Evolutionary conservation across 208 protist genomes (phyloP), one percentile per base, ranked within the genome.

Genomic region (Acanthamoeba lenticulata): DNA sequence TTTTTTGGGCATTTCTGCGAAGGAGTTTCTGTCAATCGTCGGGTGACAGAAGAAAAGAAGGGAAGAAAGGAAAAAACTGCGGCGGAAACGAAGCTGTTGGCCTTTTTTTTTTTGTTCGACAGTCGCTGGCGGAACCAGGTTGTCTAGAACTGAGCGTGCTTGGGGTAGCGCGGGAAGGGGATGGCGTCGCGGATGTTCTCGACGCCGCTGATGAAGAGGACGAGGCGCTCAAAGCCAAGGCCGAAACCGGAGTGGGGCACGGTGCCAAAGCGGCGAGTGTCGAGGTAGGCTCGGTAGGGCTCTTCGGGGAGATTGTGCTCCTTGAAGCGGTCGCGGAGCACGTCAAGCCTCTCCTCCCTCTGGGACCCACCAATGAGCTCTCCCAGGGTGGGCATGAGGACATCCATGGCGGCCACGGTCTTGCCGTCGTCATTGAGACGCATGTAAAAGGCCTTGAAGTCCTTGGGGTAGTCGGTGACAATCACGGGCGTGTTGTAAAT

Each of bases 381-480:
- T 29, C 97, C 97, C 3, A 98, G 89, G 3, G 65, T 72, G 0
- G 97, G 97, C 65, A 98, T 94, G 19, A 98, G 90, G 17, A 98
- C 34, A 86, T 98, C 97, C 94, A 98, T 96, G 47, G 95, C 94
- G 7, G 96, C 94, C 4, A 97, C 96, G 4, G 95, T 96, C 55
- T 95, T 90, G 88, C 69, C 38, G 49, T 97, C 95, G 27, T 97
- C 97, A 42, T 97, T 95, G 49, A 94, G 49, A 45, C 96, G 95
- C 96, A 97, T 98, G 95, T 98, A 98, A 77, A 98, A 98, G 38
- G 97, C 69, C 93, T 98, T 97, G 91, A 96, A 94, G 38, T 90
- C 95, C 81, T 95, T 96, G 29, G 97, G 97, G 92, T 97, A 98
- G 97, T 98, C 88, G 40, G 94, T 95, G 1, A 98, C 94, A 81